Evolutionary conservation across 2,329 filamentous ascomycete genomes (phyloP), one percentile per base, ranked within the genome.

Genomic region (Nothopassalora personata): DNA sequence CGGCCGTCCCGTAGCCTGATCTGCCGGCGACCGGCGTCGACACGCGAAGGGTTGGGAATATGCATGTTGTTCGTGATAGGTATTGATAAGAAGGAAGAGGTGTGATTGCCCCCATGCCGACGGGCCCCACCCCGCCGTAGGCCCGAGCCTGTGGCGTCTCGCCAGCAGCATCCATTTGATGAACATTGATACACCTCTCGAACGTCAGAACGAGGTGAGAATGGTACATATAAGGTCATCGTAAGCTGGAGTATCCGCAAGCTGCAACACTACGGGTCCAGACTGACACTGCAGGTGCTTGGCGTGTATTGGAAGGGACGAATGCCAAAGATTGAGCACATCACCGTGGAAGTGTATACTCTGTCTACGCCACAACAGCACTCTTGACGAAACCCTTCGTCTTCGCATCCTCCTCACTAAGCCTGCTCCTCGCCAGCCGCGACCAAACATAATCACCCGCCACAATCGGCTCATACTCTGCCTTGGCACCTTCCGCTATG

Each of bases 391-490:
- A 58, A 36, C 48, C 46, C 53, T 61, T 60, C 23, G 34, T 56
- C 57, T 59, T 54, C 13, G 60, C 58, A 39, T 65, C 62, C 27
- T 64, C 60, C 47, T 64, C 56, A 45, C 43, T 60, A 28, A 67
- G 39, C 27, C 65, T 56, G 39, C 61, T 64, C 53, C 58, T 60
- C 31, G 65, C 58, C n/a, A 67, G 36, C 28, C 64, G 49, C 51
- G 55, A 51, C 58, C 62, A 66, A 3, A 67, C 65, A 61, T 67
- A 67, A 18, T 67, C 65, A 1, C 65, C 65, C 18, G 65, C 65
- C n/a, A 63, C 43, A 15, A 67, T 61, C 23, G 64, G 62, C 52
- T 67, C 60, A 51, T 67, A 67, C 31, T 30, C 54, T 50, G 59
- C 61, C 51, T 53, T 57, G 7, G 51, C 56, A 6, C 55, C 60